Evolutionary conservation across 805 yeast genomes (phyloP).

Genomic region (Aciculoconidium aculeatum): DNA sequence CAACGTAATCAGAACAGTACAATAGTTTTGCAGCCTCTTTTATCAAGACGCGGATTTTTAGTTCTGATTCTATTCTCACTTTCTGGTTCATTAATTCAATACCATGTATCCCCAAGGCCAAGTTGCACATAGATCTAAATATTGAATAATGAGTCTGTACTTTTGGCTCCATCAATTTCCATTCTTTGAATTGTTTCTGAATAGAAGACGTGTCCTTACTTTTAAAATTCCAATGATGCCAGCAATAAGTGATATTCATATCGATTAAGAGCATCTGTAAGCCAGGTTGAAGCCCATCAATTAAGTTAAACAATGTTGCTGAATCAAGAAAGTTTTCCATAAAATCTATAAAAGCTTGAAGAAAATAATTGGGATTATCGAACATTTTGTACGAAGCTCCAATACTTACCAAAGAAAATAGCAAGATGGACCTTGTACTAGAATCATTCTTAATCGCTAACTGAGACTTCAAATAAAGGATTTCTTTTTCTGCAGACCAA

Average conservation of each 20-base stretch:
- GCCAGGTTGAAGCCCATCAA: conserved; percentile 16
- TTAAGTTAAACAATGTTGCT: conserved; percentile 26
- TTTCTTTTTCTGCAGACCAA: conserved; percentile 9
- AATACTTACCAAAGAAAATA: conserved; percentile 26
- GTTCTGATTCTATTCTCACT: conserved; percentile 9
- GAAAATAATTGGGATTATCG: conserved; percentile 32
- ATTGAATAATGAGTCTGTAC: conserved; percentile 24
- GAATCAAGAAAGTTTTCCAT: conserved; percentile 37
- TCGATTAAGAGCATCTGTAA: conserved; percentile 31
- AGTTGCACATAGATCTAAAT: conserved; percentile 28
- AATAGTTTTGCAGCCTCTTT: conserved; percentile 11
- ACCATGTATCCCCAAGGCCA: conserved; percentile 24
- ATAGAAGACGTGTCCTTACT: conserved; percentile 10
- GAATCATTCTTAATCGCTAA: no score
- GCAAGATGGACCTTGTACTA: conserved; percentile 19
- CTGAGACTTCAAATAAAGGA: not conserved
- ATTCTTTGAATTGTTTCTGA: conserved; percentile 18
- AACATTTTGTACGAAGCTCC: conserved; percentile 22
- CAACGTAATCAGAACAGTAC: conserved; percentile 25
- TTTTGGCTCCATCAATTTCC: conserved; percentile 28
- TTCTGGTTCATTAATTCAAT: conserved; percentile 13
- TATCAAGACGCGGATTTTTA: conserved; percentile 14
- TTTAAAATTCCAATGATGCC: conserved; percentile 37
- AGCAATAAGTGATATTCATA: conserved; percentile 38
- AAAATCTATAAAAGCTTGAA: conserved; percentile 30